phyloP scores from a whole-genome alignment of 192 early-diverging fungal genomes.

The Umbelopsis sp. region DNA sequence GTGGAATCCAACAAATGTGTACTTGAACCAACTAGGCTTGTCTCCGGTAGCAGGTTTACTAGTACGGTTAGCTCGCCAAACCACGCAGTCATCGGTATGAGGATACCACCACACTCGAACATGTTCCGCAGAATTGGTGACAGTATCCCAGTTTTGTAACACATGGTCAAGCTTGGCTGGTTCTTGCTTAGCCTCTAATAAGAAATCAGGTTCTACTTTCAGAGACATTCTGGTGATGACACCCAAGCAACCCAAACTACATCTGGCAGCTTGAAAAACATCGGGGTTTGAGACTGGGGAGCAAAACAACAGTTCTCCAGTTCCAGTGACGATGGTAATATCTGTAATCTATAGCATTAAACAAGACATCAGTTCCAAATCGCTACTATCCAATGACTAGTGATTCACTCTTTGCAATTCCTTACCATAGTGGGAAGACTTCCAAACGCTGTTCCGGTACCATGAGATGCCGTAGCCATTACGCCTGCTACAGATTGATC shows the following conservation, averaged over 20 bases:
- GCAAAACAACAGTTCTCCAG: slow-evolving; percentile 53
- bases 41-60: slow-evolving; percentile 30
- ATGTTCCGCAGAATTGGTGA: slow-evolving; percentile 69
- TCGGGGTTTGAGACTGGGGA: slow-evolving; percentile 44
- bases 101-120: slow-evolving; percentile 82
- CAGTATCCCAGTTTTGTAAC: slow-evolving; percentile 47
- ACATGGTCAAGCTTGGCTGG: slow-evolving; percentile 60
- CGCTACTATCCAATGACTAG: not conserved
- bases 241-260: slow-evolving; percentile 68
- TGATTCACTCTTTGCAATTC: not conserved
- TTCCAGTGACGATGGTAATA: slow-evolving; percentile 65
- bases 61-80: slow-evolving; percentile 70
- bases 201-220: slow-evolving; percentile 65
- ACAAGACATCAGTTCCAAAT: not conserved
- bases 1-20: slow-evolving; percentile 40
- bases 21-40: slow-evolving; percentile 26
- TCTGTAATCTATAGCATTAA: slow-evolving; percentile 45
- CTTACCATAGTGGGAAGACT: slow-evolving; percentile 58
- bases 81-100: slow-evolving; percentile 66
- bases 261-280: slow-evolving; percentile 68
- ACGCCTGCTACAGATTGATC: slow-evolving; percentile 75
- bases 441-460: slow-evolving; percentile 65
- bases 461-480: slow-evolving; percentile 75
- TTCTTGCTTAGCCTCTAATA: slow-evolving; percentile 65
- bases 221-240: slow-evolving; percentile 68